These are phyloP conservation scores for Truncatella angustata DNA, from an alignment of 2,329 filamentous ascomycete genomes.

Conservation along the genomic window DNA sequence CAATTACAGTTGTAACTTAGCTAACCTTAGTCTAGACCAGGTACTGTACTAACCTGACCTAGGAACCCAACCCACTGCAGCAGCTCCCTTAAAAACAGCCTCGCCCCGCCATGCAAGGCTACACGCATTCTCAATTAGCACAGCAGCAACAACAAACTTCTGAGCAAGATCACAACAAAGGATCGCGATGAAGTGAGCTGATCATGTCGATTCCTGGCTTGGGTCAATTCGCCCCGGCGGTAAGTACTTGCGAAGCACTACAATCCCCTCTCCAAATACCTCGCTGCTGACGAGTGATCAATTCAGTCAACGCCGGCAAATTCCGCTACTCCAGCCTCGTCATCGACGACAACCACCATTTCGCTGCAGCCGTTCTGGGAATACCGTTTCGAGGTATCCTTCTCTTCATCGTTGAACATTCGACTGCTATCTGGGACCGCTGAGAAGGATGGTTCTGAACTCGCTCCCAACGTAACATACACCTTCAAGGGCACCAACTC, in stretches of 20 bases:
- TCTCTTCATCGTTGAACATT: constrained; percentile 40
- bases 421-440: constrained; percentile 78
- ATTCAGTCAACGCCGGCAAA: constrained; percentile 19
- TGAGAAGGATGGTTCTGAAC: constrained; percentile 92
- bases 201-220: constrained; percentile 72
- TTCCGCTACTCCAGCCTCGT: constrained; percentile 30
- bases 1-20: no score
- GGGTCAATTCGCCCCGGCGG: constrained; percentile 63
- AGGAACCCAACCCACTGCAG: no score
- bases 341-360: constrained; percentile 42
- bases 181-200: constrained; percentile 15
- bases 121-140: background rate
- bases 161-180: background rate
- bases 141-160: background rate
- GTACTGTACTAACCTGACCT: no score
- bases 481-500: constrained; percentile 79
- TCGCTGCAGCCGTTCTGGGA: constrained; percentile 64
- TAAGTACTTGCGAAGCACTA: constrained; percentile 31
- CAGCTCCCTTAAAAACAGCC: no score
- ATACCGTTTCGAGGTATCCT: constrained; percentile 75
- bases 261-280: background rate
- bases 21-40: no score
- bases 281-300: constrained; percentile 13
- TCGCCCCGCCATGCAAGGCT: constrained; percentile 8
- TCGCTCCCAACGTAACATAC: constrained; percentile 78